Percentiles rank a stretch among this genome's conserved stretches.
These are phyloP conservation scores for Penicillium bialowiezense DNA, from an alignment of 495 filamentous ascomycete genomes.

Conservation along the genomic window DNA sequence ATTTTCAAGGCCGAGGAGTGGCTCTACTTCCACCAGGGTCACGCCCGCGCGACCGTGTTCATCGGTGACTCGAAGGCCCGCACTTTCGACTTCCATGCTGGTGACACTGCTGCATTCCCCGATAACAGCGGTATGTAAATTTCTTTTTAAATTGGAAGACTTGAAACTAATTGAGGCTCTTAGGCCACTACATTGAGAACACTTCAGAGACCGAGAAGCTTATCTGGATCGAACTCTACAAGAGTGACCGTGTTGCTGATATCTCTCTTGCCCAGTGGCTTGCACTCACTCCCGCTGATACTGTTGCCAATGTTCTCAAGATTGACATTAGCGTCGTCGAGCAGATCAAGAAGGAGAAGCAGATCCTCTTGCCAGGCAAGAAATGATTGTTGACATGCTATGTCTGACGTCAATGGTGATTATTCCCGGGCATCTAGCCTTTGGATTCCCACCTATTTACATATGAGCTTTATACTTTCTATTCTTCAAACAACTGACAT, in stretches of 20 bases:
- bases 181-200: conserved; percentile 65
- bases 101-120: conserved; percentile 64
- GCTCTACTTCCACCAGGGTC: conserved; percentile 62
- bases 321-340: conserved; percentile 54
- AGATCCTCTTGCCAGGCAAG: conserved; percentile 41
- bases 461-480: too few relatives aligned
- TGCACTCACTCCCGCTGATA: conserved; percentile 57
- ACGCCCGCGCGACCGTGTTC: conserved; percentile 59
- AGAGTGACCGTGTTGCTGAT: conserved; percentile 60
- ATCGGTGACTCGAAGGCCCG: conserved; percentile 54
- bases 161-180: background rate
- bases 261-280: conserved; percentile 64
- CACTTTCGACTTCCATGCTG: conserved; percentile 62
- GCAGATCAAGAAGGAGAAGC: conserved; percentile 62
- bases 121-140: conserved; percentile 52
- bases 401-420: background rate
- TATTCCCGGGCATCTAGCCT: too few relatives aligned
- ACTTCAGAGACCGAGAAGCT: conserved; percentile 57
- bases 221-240: conserved; percentile 65
- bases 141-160: background rate
- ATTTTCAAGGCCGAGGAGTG: conserved; percentile 56
- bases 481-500: too few relatives aligned
- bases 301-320: conserved; percentile 57
- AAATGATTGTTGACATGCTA: conserved; percentile 1
- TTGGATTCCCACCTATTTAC: conserved; percentile 2